Evolutionary conservation across 2,329 filamentous ascomycete genomes (phyloP).

Genomic region (Colletotrichum sp.): DNA sequence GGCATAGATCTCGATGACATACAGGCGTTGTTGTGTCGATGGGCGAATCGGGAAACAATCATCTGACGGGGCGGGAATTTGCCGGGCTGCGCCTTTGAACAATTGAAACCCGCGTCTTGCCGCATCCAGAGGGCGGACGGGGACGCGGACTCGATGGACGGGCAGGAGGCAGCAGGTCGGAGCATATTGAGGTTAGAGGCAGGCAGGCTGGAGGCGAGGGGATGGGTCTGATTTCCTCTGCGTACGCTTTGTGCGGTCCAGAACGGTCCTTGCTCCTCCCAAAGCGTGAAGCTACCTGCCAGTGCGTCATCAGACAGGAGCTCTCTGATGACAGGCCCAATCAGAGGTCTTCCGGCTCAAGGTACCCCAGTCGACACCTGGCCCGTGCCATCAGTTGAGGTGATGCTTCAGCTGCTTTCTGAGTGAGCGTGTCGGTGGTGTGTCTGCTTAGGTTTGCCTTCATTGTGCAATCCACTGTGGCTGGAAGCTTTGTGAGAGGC

Average conservation of each 20-base stretch:
- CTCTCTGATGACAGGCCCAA: neutral
- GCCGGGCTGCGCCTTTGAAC: slow-evolving; percentile 7
- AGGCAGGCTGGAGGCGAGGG: neutral
- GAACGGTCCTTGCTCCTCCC: slow-evolving; percentile 7
- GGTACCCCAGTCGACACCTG: neutral
- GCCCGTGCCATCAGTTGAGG: neutral
- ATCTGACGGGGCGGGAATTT: slow-evolving; percentile 7
- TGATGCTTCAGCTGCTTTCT: neutral
- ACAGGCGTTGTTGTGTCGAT: neutral
- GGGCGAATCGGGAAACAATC: slow-evolving; percentile 19
- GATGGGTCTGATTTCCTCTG: neutral
- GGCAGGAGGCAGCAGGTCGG: neutral
- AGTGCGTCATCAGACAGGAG: slow-evolving; percentile 1
- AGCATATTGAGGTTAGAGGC: neutral
- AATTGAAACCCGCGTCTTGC: slow-evolving; percentile 16
- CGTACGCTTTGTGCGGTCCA: slow-evolving; percentile 13
- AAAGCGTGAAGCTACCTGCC: slow-evolving; percentile 3
- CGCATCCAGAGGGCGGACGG: slow-evolving; percentile 10
- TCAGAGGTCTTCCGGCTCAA: neutral
- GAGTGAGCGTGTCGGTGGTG: neutral
- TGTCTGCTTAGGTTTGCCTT: neutral
- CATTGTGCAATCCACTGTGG: slow-evolving; percentile 7
- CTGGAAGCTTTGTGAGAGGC: slow-evolving; percentile 1
- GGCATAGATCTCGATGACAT: slow-evolving; percentile 18
- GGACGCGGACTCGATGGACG: neutral